phyloP scores from a whole-genome alignment of 305 asterid species.

The Solanum aculeatissimum region DNA sequence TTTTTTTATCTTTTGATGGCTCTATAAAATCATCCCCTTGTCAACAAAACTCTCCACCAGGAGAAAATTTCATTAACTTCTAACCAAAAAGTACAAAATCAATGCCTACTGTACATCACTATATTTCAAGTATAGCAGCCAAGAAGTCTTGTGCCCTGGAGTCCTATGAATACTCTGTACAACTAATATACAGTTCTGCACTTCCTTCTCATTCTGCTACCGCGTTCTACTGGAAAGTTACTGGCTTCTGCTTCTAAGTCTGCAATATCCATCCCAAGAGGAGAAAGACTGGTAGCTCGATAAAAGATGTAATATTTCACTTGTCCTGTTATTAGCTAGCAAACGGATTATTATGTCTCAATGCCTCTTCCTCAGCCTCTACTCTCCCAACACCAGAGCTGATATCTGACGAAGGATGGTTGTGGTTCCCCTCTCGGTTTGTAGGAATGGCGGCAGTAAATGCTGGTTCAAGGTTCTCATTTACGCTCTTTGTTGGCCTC shows the following conservation, averaged over 20 bases:
- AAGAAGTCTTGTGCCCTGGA: constrained; percentile 2
- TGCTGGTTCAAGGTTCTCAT: constrained; percentile 84
- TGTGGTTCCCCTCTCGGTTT: constrained; percentile 27
- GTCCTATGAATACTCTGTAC: constrained; percentile 32
- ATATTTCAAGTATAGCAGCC: constrained; percentile 5
- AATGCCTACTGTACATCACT: constrained; percentile 29
- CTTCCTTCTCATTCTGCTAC: constrained; percentile 3
- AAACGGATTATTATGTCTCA: background rate
- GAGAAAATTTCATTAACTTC: background rate
- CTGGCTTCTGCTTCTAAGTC: background rate
- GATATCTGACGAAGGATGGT: background rate
- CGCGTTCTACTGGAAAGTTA: background rate
- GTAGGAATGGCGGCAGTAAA: constrained; percentile 34
- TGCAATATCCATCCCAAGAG: background rate
- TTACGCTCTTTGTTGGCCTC: constrained; percentile 90
- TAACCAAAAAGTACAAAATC: background rate
- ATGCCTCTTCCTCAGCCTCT: constrained; percentile 9
- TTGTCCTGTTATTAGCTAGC: background rate
- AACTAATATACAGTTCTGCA: constrained; percentile 21
- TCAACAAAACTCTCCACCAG: background rate
- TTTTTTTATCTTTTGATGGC: background rate
- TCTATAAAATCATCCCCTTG: background rate
- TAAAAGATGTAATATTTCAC: background rate
- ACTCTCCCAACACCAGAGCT: constrained; percentile 7
- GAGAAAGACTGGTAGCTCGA: background rate